These are phyloP conservation scores for Chenopodium quinoa DNA, from an alignment of 148 eudicot genomes.

Conservation along the genomic window DNA sequence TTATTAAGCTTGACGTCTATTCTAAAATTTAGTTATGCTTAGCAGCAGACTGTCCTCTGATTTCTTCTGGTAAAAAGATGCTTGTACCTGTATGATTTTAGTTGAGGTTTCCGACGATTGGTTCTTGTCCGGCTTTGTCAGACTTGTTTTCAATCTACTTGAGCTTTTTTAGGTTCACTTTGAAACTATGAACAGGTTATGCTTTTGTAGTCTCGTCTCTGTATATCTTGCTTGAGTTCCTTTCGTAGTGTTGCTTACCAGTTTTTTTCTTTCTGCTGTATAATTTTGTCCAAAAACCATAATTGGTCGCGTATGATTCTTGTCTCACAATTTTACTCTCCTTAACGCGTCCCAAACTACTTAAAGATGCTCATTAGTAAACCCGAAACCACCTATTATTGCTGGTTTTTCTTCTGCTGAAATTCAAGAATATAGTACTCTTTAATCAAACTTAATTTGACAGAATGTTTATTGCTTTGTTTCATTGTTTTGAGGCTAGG, in stretches of 20 bases:
- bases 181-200: slow-evolving; percentile 1
- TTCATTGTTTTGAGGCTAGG: no score
- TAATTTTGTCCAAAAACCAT: no score
- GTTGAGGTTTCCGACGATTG: neutral
- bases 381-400: no score
- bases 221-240: neutral
- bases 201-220: neutral
- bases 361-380: no score
- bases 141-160: neutral
- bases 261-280: no score
- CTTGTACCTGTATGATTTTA: neutral
- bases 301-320: no score
- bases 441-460: no score
- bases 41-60: slow-evolving; percentile 5
- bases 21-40: neutral
- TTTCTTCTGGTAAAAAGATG: neutral
- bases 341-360: no score
- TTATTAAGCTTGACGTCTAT: neutral
- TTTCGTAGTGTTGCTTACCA: no score
- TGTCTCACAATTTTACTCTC: no score
- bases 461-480: no score
- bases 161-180: neutral
- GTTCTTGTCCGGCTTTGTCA: neutral
- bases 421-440: neutral
- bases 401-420: no score